Conservation (phyloP, 495 filamentous ascomycete species). For the Lepraria neglecta region DNA sequence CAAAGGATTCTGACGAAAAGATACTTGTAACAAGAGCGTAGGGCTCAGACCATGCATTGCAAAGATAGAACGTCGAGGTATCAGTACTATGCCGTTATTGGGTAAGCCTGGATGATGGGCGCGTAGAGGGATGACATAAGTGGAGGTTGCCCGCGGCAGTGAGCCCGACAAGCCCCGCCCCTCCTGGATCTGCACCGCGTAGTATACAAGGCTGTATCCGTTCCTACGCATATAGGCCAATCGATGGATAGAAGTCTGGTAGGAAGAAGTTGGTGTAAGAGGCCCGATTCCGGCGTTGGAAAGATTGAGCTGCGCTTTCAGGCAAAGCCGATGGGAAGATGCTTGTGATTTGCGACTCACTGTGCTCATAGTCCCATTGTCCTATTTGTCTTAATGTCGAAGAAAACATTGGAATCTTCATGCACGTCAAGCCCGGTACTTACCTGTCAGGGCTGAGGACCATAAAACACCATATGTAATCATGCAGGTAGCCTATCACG, state of each 20-base stretch:
- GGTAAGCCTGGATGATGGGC: background rate
- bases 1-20: conserved; percentile 5
- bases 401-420: no score
- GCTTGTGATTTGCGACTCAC: no score
- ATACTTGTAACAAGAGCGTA: background rate
- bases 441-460: no score
- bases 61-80: no score
- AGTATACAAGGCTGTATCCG: background rate
- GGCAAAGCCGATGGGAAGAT: no score
- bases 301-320: background rate
- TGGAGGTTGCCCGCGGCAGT: conserved; percentile 2
- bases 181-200: conserved; percentile 5
- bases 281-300: background rate
- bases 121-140: background rate
- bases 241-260: background rate
- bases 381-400: no score
- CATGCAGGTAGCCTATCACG: background rate
- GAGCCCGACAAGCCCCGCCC: background rate
- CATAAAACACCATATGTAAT: background rate
- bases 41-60: background rate
- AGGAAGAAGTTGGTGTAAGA: background rate
- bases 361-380: no score
- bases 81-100: background rate
- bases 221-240: conserved; percentile 3
- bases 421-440: no score